These are phyloP conservation scores for Clavulina sp. DNA, from an alignment of 768 basidiomycete genomes.

Conservation along the genomic window DNA sequence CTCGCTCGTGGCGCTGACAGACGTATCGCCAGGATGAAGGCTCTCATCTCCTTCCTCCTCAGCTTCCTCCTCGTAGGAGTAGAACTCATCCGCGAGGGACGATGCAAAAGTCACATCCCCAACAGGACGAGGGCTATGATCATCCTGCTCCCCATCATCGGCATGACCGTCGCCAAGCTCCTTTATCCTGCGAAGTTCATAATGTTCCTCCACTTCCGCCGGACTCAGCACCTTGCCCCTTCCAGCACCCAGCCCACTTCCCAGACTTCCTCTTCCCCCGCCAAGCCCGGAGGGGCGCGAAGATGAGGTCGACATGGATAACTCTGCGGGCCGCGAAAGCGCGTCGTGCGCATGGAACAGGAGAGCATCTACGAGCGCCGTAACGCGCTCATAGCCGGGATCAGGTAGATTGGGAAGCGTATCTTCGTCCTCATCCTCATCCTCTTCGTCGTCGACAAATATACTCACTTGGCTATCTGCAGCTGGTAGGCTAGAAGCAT, in stretches of 20 bases:
- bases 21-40: no score
- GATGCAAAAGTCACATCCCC: no score
- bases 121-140: no score
- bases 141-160: no score
- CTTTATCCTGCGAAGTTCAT: neutral
- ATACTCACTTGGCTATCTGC: neutral
- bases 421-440: constrained; percentile 11
- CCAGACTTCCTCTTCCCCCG: constrained; percentile 34
- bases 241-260: constrained; percentile 18
- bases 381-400: constrained; percentile 13
- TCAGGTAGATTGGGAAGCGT: constrained; percentile 14
- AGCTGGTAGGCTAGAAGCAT: neutral
- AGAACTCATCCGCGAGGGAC: no score
- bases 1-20: no score
- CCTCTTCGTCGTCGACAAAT: constrained; percentile 1
- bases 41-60: no score
- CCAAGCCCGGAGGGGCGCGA: constrained; percentile 13
- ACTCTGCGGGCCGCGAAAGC: neutral
- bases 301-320: neutral
- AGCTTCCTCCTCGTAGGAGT: no score
- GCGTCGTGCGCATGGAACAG: constrained; percentile 7
- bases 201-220: constrained; percentile 34
- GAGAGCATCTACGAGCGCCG: constrained; percentile 11
- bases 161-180: no score
- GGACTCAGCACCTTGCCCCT: constrained; percentile 45